A percentile compares a stretch with the other conserved stretches of the same genome.
phyloP scores from a whole-genome alignment of 192 early-diverging fungal species.

The Spizellomyces punctatus region DNA sequence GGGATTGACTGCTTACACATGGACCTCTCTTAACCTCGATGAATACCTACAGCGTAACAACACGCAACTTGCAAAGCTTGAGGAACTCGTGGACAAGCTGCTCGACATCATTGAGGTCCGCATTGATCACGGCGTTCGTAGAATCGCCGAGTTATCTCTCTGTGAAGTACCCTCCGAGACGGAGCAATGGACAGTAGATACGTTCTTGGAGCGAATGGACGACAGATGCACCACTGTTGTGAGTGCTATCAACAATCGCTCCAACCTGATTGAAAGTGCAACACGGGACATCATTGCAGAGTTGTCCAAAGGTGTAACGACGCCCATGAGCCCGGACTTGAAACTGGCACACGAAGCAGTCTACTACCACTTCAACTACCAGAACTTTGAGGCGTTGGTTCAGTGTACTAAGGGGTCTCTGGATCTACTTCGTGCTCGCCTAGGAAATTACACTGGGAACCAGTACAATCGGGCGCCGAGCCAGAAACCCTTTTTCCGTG shows the following conservation, averaged over 20 bases:
- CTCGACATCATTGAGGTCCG: slow-evolving; percentile 62
- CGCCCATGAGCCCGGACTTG: slow-evolving; percentile 47
- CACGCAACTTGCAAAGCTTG: slow-evolving; percentile 52
- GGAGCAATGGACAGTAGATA: slow-evolving; percentile 67
- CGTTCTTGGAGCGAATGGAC: slow-evolving; percentile 60
- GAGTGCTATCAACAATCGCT: slow-evolving; percentile 54
- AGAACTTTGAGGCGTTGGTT: slow-evolving; percentile 64
- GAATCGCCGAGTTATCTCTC: slow-evolving; percentile 62
- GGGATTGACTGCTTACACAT: slow-evolving; percentile 61
- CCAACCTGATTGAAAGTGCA: slow-evolving; percentile 62
- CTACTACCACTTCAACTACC: slow-evolving; percentile 65
- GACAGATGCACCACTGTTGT: slow-evolving; percentile 50
- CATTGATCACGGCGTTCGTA: slow-evolving; percentile 53
- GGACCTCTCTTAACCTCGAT: slow-evolving; percentile 65
- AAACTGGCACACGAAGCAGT: slow-evolving; percentile 60
- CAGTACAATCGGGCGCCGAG: slow-evolving; percentile 58
- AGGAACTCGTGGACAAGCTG: slow-evolving; percentile 62
- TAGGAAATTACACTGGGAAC: slow-evolving; percentile 59
- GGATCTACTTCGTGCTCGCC: slow-evolving; percentile 54
- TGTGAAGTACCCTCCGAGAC: slow-evolving; percentile 54
- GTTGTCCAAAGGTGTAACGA: slow-evolving; percentile 51
- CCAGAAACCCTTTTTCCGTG: slow-evolving; percentile 63
- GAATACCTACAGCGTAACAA: slow-evolving; percentile 54
- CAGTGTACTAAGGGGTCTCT: slow-evolving; percentile 65
- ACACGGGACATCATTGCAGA: slow-evolving; percentile 60